phyloP scores from a whole-genome alignment of 148 eudicot genomes.

The Simmondsia chinensis region DNA sequence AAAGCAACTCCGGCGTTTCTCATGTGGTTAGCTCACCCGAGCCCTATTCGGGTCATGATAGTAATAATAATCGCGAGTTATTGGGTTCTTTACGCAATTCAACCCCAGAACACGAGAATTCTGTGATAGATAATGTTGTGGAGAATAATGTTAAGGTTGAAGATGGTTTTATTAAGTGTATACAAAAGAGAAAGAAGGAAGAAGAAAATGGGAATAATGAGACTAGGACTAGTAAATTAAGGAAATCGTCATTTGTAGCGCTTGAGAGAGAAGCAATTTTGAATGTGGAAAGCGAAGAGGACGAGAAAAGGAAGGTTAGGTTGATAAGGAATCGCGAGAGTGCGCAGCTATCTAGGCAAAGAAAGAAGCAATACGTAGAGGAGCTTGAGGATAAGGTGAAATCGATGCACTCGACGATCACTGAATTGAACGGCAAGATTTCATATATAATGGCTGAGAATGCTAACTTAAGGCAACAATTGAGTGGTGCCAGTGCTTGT shows the following conservation, averaged over 20 bases:
- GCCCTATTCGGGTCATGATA: no score
- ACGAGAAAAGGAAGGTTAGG: constrained; percentile 71
- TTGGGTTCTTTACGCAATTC: no score
- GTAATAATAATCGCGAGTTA: no score
- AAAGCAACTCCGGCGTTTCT: no score
- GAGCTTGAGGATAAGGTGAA: constrained; percentile 94
- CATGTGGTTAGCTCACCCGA: no score
- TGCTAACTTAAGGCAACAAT: constrained; percentile 52
- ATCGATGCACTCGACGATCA: constrained; percentile 69
- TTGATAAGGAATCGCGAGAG: constrained; percentile 88
- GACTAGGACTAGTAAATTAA: constrained; percentile 37
- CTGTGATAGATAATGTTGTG: no score
- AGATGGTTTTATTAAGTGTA: constrained; percentile 18
- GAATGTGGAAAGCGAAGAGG: constrained; percentile 22
- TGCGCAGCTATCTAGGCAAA: constrained; percentile 88
- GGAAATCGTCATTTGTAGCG: constrained; percentile 16
- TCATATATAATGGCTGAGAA: constrained; percentile 72
- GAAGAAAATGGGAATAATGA: constrained; percentile 28
- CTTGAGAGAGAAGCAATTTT: constrained; percentile 9
- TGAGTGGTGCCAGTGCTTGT: constrained; percentile 35
- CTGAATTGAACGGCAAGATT: constrained; percentile 63
- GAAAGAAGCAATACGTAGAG: constrained; percentile 90
- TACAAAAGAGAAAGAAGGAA: constrained; percentile 59
- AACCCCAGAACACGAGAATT: no score
- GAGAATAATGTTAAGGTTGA: constrained; percentile 2